Evolutionary conservation across 768 basidiomycete genomes (phyloP), one percentile per base, ranked within the genome.

Genomic region (Boletus barrowsii): DNA sequence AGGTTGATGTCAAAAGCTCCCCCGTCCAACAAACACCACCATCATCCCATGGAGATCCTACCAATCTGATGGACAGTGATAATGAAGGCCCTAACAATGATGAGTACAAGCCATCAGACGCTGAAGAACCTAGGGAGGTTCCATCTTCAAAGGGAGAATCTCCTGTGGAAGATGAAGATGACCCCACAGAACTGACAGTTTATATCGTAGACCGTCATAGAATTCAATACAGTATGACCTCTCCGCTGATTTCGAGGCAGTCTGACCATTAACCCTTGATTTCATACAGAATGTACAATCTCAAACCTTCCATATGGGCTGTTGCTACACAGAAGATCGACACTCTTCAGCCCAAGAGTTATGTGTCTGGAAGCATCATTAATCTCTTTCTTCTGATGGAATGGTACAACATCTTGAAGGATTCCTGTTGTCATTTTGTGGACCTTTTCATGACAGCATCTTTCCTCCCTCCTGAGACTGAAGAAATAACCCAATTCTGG

Each of bases 271-370:
- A 2, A 35, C 33, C 13, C 14, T 35, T 35, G 29, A 29, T 29
- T 9, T 7, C 29, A 29, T 29, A 15, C 32, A 56, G 55, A 56
- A 11, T 35, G 4, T 9, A 24, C 35, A 5, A 37, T 56, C 2
- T 42, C 49, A 0, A 56, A 56, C 17, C 55, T 42, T 51, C 55
- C 5, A 52, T 56, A 47, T 56, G 55, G 55, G 55, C 55, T 17
- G 32, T 14, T n/a, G 44, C 49, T 1, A 2, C 47, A 3, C 10
- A 51, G 39, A 49, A 56, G 8, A 47, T 56, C 5, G 20, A 51
- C 9, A 56, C 49, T 43, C 55, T 56, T n/a, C 22, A 47, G 1
- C 55, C 49, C 3, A 35, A 32, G 29, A 47, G 3, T 4, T 52
- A 56, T 26, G 50, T 56, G 10, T 1, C 50, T 0, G 50, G 46